phyloP scores from a whole-genome alignment of 352 stramenopile genomes.

The Pythium volutum region DNA sequence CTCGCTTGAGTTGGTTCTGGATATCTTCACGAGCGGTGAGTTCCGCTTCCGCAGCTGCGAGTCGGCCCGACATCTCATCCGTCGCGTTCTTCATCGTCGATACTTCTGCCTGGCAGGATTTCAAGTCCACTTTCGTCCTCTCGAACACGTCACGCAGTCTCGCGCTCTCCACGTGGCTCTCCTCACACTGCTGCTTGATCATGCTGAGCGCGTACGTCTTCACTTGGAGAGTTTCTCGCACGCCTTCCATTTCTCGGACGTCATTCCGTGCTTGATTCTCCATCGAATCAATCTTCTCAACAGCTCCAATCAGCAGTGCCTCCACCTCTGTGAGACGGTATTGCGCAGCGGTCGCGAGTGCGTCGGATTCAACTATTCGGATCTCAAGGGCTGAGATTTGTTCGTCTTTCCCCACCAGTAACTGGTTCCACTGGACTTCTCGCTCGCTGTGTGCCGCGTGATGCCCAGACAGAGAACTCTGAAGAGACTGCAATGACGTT shows the following conservation, averaged over 20 bases:
- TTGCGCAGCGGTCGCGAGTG: not conserved
- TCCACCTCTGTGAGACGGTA: not conserved
- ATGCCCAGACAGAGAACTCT: not conserved
- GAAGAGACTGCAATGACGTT: not conserved
- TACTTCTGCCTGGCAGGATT: not conserved
- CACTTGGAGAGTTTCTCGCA: not conserved
- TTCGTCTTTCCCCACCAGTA: not conserved
- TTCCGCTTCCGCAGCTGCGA: conserved; percentile 20
- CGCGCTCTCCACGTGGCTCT: not conserved
- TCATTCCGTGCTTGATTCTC: not conserved
- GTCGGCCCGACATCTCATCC: not conserved
- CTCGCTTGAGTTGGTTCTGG: conserved; percentile 27
- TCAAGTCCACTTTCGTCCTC: not conserved
- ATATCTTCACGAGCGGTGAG: conserved; percentile 17
- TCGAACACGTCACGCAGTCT: not conserved
- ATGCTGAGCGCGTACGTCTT: not conserved
- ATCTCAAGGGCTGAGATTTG: not conserved
- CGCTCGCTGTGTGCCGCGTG: not conserved
- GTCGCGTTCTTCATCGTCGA: not conserved
- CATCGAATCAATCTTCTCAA: not conserved
- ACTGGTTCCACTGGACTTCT: not conserved
- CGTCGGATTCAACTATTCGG: not conserved
- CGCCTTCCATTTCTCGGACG: not conserved
- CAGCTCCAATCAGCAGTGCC: not conserved
- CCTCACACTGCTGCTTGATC: not conserved